Evolutionary conservation across 2,329 filamentous ascomycete genomes (phyloP).

Genomic region (Exophiala mesophila): DNA sequence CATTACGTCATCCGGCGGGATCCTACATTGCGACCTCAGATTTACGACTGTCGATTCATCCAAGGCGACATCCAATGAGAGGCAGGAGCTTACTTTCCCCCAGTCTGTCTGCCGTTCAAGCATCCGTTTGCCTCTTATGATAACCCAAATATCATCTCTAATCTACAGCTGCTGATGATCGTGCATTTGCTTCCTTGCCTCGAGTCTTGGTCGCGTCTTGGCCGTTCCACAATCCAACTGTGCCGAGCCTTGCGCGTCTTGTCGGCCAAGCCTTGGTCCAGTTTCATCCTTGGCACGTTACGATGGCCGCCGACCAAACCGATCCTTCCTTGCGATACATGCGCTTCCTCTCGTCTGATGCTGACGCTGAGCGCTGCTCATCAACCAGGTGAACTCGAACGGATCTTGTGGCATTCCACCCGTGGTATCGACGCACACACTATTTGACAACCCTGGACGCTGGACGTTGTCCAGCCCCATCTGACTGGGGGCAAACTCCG

Average conservation of each 20-base stretch:
- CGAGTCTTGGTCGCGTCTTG: not conserved
- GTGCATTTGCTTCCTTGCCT: not conserved
- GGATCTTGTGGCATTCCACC: too few species aligned
- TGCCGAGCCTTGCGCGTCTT: slow-evolving; percentile 1
- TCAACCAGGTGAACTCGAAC: too few species aligned
- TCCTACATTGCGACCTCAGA: not conserved
- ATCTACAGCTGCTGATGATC: not conserved
- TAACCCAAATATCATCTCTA: slow-evolving; percentile 1
- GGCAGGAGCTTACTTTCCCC: not conserved
- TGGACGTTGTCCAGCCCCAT: too few species aligned
- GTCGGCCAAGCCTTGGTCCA: slow-evolving; percentile 1
- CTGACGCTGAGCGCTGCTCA: too few species aligned
- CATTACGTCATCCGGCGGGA: not conserved
- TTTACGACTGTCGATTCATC: not conserved
- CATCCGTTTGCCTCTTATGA: slow-evolving; percentile 1
- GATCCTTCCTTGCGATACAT: too few species aligned
- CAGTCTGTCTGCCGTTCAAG: not conserved
- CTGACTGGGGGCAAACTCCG: too few species aligned
- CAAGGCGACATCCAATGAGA: not conserved
- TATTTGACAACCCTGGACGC: too few species aligned
- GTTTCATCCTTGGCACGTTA: not conserved
- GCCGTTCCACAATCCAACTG: not conserved
- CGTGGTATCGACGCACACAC: too few species aligned
- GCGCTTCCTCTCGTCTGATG: too few species aligned
- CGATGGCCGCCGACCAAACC: not conserved